Evolutionary conservation across 805 yeast genomes (phyloP).

Genomic region (Schwanniomyces vanrijiae): DNA sequence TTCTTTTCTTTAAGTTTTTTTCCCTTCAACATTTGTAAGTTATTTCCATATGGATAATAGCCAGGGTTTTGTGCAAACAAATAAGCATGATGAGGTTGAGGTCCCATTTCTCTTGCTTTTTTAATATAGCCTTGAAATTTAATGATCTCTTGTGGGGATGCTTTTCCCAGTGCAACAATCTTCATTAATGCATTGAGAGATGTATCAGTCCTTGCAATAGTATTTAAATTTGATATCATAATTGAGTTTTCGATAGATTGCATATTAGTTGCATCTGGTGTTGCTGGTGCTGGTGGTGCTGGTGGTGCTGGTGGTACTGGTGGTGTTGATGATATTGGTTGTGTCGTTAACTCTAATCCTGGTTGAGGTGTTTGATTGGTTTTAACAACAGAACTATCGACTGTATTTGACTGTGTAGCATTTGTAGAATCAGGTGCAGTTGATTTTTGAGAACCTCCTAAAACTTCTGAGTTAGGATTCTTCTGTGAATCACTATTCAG

Average conservation of each 20-base stretch:
- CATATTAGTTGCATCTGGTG: conserved; percentile 37
- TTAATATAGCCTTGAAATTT: conserved; percentile 81
- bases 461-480: too few relatives aligned
- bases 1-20: conserved; percentile 19
- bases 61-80: conserved; percentile 16
- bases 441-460: too few relatives aligned
- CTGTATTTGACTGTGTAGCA: too few relatives aligned
- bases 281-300: conserved; percentile 10
- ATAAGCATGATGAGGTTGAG: conserved; percentile 41
- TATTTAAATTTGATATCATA: conserved; percentile 82
- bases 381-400: too few relatives aligned
- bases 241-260: conserved; percentile 67
- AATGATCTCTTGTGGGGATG: conserved; percentile 67
- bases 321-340: background rate
- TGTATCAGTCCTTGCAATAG: conserved; percentile 74
- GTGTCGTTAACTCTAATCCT: background rate
- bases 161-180: conserved; percentile 81
- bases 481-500: too few relatives aligned
- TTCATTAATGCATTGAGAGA: conserved; percentile 74
- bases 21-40: conserved; percentile 10
- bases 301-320: background rate
- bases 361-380: conserved; percentile 2
- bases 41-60: conserved; percentile 6
- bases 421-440: too few relatives aligned
- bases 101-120: conserved; percentile 76